phyloP scores from a whole-genome alignment of 1,139 yeast species.

The Pichia sp. region DNA sequence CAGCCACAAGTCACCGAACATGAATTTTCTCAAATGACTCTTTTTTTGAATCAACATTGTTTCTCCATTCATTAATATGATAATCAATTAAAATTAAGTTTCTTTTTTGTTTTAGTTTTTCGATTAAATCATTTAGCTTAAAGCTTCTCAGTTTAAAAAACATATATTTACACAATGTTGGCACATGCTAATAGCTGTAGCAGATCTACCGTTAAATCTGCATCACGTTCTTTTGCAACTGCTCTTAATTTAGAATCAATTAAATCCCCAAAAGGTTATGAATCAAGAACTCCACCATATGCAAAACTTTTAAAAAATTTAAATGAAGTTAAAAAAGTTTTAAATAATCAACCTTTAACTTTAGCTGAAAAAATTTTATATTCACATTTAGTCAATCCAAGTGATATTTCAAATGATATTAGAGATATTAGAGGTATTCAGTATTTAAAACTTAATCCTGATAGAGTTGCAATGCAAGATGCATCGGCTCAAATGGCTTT shows the following conservation, averaged over 20 bases:
- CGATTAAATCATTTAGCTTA: not conserved
- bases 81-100: too few relatives aligned
- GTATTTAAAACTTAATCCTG: constrained; percentile 90
- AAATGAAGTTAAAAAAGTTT: constrained; percentile 52
- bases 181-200: constrained; percentile 9
- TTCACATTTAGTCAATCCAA: constrained; percentile 84
- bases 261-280: constrained; percentile 51
- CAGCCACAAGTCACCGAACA: too few relatives aligned
- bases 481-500: constrained; percentile 98
- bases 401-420: constrained; percentile 53
- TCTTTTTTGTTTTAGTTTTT: not conserved
- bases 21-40: too few relatives aligned
- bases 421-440: constrained; percentile 70
- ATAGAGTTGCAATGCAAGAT: constrained; percentile 98
- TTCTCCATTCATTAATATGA: too few relatives aligned
- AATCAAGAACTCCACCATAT: constrained; percentile 82
- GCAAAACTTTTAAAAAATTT: constrained; percentile 64
- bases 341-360: constrained; percentile 73
- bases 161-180: constrained; percentile 3
- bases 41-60: too few relatives aligned
- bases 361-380: constrained; percentile 90
- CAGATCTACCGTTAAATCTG: constrained; percentile 3
- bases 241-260: constrained; percentile 19
- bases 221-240: constrained; percentile 24
- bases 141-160: too few relatives aligned